Percentiles rank a stretch among this genome's conserved stretches.
Evolutionary conservation across 345 rosid species (phyloP).

Genomic region (Euphorbia lathyris): DNA sequence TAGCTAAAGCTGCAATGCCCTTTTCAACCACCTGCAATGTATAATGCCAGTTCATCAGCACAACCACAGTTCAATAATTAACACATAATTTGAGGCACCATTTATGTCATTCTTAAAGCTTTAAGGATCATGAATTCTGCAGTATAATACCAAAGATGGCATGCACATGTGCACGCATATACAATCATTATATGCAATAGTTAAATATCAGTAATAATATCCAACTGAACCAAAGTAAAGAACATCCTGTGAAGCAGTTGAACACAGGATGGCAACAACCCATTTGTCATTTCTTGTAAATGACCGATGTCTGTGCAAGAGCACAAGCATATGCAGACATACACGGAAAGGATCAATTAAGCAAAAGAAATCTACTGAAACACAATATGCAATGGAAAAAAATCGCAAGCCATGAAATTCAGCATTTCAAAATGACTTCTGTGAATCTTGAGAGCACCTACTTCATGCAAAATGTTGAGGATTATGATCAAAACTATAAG

Average conservation of each 20-base stretch:
- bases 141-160: not conserved
- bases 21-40: conserved; percentile 55
- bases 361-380: not conserved
- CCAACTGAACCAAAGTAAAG: not conserved
- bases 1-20: conserved; percentile 68
- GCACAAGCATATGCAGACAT: not conserved
- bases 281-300: not conserved
- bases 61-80: conserved; percentile 5
- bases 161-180: not conserved
- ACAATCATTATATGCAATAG: not conserved
- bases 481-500: not conserved
- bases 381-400: not conserved
- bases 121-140: not conserved
- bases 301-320: not conserved
- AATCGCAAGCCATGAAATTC: not conserved
- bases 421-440: not conserved
- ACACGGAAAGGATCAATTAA: not conserved
- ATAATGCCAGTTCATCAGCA: conserved; percentile 9
- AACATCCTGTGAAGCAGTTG: not conserved
- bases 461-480: not conserved
- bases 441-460: not conserved
- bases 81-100: too few relatives aligned
- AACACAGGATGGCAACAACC: not conserved
- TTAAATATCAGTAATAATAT: not conserved
- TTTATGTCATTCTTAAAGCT: not conserved